These are phyloP conservation scores for Penicillium brevicompactum DNA, from an alignment of 2,329 filamentous ascomycete species.

Conservation along the genomic window DNA sequence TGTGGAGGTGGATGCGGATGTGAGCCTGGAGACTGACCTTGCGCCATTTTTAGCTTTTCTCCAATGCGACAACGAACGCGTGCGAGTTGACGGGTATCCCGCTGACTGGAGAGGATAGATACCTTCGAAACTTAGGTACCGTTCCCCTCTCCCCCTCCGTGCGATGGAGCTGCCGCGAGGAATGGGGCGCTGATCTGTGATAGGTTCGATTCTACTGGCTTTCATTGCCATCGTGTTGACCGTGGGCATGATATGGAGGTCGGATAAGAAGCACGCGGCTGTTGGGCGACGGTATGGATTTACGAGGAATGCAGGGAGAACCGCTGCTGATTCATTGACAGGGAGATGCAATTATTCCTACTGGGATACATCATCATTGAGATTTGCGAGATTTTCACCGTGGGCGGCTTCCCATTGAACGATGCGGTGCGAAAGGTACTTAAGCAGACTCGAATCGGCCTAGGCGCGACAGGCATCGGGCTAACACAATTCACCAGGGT, in stretches of 20 bases:
- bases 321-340: conserved; percentile 42
- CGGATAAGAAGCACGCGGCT: conserved; percentile 87
- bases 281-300: conserved; percentile 79
- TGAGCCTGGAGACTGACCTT: conserved; percentile 16
- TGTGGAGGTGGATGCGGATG: background rate
- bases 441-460: conserved; percentile 43
- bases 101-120: conserved; percentile 63
- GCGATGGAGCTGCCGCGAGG: background rate
- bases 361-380: conserved; percentile 81
- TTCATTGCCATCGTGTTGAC: conserved; percentile 73
- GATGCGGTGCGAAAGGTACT: conserved; percentile 65
- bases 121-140: conserved; percentile 82
- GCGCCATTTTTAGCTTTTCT: conserved; percentile 60
- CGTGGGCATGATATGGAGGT: conserved; percentile 71
- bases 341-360: conserved; percentile 96
- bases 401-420: conserved; percentile 82
- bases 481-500: conserved; percentile 54
- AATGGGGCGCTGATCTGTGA: conserved; percentile 15
- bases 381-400: conserved; percentile 95
- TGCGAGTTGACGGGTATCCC: conserved; percentile 77
- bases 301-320: background rate
- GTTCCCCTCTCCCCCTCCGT: conserved; percentile 14
- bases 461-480: background rate
- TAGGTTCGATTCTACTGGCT: conserved; percentile 84
- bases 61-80: conserved; percentile 65